These are phyloP conservation scores for Ogataea salicorniae DNA, from an alignment of 805 yeast species.

Conservation along the genomic window DNA sequence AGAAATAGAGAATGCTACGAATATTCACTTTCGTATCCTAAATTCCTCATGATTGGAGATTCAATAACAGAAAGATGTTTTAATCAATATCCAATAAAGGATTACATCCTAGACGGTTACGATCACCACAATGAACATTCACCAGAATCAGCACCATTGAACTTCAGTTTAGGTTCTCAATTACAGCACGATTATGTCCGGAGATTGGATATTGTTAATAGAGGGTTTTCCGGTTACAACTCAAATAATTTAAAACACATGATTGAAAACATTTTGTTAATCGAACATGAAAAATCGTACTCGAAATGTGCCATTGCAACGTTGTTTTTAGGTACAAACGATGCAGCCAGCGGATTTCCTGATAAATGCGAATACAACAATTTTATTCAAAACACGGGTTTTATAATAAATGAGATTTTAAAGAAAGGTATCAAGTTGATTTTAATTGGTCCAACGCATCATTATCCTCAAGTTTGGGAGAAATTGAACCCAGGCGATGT, in stretches of 20 bases:
- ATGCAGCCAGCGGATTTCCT: conserved; percentile 42
- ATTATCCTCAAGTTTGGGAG: conserved; percentile 41
- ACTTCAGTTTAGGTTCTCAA: conserved; percentile 21
- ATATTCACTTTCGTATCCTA: conserved; percentile 16
- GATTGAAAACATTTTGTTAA: conserved; percentile 44
- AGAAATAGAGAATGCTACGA: conserved; percentile 13
- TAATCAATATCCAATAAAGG: conserved; percentile 18
- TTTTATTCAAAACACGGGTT: conserved; percentile 43
- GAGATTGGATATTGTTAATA: conserved; percentile 56
- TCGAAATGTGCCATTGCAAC: conserved; percentile 15
- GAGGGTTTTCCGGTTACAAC: conserved; percentile 77
- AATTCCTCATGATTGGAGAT: conserved; percentile 26
- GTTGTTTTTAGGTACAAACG: conserved; percentile 66
- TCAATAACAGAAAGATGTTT: conserved; percentile 27
- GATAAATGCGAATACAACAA: conserved; percentile 50
- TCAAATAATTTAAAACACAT: conserved; percentile 51
- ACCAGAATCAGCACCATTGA: conserved; percentile 1
- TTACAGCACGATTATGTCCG: conserved; percentile 41
- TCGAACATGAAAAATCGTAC: conserved; percentile 34
- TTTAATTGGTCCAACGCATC: conserved; percentile 58
- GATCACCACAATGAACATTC: conserved; percentile 2
- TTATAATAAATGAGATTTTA: conserved; percentile 36
- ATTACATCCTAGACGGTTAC: conserved; percentile 17
- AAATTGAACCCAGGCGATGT: conserved; percentile 28
- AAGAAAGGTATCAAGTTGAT: conserved; percentile 44